phyloP scores from a whole-genome alignment of 805 yeast species.

The Candida tammaniensis region DNA sequence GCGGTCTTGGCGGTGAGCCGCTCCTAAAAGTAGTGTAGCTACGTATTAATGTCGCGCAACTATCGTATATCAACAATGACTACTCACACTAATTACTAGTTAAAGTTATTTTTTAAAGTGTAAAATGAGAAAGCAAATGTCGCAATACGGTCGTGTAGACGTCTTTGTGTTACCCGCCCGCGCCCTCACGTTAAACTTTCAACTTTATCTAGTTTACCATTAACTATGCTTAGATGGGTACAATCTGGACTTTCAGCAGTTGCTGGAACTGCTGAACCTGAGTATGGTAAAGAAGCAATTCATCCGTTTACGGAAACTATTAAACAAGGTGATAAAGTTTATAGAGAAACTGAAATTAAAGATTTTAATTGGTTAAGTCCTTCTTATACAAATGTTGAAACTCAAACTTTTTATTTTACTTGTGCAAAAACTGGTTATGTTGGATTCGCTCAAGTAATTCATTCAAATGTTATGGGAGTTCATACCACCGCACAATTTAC shows the following conservation, averaged over 20 bases:
- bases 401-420: constrained; percentile 86
- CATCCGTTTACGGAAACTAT: constrained; percentile 73
- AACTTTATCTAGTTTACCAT: too few relatives aligned
- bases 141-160: too few relatives aligned
- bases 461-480: constrained; percentile 85
- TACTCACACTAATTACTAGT: too few relatives aligned
- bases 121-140: too few relatives aligned
- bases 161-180: too few relatives aligned
- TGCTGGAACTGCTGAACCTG: constrained; percentile 97
- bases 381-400: constrained; percentile 85
- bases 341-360: constrained; percentile 52
- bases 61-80: too few relatives aligned
- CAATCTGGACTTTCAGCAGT: constrained; percentile 89
- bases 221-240: constrained; percentile 70
- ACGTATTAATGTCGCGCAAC: too few relatives aligned
- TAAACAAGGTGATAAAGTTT: constrained; percentile 39
- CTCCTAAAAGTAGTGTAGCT: too few relatives aligned
- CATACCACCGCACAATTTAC: constrained; percentile 93
- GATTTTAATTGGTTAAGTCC: constrained; percentile 81
- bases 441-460: constrained; percentile 94
- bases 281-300: constrained; percentile 89
- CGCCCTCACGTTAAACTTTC: too few relatives aligned
- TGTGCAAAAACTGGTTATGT: constrained; percentile 58
- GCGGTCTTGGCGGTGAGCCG: too few relatives aligned
- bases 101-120: too few relatives aligned